Evolutionary conservation across 257 asterid genomes (phyloP).

Genomic region (Nicotiana paniculata): DNA sequence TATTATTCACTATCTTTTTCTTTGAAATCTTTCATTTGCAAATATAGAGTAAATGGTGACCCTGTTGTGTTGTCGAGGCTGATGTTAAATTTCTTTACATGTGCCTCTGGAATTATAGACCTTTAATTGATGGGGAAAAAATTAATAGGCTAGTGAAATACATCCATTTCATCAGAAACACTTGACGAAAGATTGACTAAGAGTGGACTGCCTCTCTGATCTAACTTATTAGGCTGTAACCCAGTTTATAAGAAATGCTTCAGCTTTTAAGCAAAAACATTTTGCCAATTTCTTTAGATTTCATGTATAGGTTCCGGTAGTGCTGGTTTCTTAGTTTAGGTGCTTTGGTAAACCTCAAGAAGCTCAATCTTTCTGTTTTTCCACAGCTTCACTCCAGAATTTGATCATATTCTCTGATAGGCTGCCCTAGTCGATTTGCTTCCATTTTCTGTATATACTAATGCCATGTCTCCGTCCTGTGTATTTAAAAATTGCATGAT

Average conservation of each 20-base stretch:
- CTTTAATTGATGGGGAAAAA: not conserved
- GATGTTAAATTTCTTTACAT: not conserved
- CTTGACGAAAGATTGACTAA: not conserved
- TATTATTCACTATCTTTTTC: slow-evolving; percentile 23
- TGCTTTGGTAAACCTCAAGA: not conserved
- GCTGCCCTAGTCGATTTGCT: not conserved
- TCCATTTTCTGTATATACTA: not conserved
- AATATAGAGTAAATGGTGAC: not conserved
- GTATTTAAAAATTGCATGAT: slow-evolving; percentile 19
- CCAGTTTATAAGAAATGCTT: slow-evolving; percentile 1
- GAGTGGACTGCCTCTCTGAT: not conserved
- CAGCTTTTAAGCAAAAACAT: not conserved
- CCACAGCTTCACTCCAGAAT: not conserved
- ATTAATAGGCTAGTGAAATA: not conserved
- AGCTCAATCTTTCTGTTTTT: not conserved
- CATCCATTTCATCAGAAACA: not conserved
- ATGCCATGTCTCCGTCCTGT: not conserved
- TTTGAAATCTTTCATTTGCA: slow-evolving; percentile 12
- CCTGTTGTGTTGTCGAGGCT: not conserved
- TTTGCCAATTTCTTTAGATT: not conserved
- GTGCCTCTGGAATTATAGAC: slow-evolving; percentile 1
- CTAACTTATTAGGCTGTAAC: not conserved
- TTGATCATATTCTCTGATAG: not conserved
- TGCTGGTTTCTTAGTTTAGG: not conserved
- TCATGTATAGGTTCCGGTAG: not conserved